Evolutionary conservation across 2,329 filamentous ascomycete species (phyloP), one percentile per base, ranked within the genome.

Genomic region (Aspergillus tubingensis): DNA sequence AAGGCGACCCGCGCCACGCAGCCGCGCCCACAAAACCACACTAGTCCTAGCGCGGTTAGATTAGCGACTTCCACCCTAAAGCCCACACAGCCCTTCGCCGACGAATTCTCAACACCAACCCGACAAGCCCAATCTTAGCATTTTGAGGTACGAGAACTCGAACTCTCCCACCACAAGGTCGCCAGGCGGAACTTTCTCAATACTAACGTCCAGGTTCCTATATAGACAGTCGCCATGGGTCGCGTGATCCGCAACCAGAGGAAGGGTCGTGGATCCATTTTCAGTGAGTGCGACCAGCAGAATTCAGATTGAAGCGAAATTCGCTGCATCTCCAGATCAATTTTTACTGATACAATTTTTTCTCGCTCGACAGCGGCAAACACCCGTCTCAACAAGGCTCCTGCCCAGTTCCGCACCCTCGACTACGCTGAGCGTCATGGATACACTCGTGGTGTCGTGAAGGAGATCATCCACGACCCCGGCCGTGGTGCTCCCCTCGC

Each of bases 381-480:
- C 84, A 92, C 90, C 83, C 90, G 91, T 83, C 88, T 98, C 79
- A 94, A 95, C 86, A 97, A 98, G 88, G 88, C 89, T 68, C 91
- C 91, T 69, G 91, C 94, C 78, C 91, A 96, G 85, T 98, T 99
- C 90, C 87, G 95, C 83, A 91, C 87, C 74, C 91, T 97, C 87
- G 95, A 99, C 82, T 99, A 87, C 82, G 88, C 92, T 80, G 93
- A 97, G 86, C 88, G 91, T 80, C 94, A 98, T 88, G 95, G 95
- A 76, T 99, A 99, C 86, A 85, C 96, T 79, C 91, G 95, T 75
- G 95, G 95, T 83, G 88, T 98, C 70, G 93, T 99, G 80, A 96
- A 95, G 88, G 92, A 98, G 79, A 97, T 98, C 83, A 91, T 99
- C 83, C 95, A 99, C 89, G 95, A 99, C 84, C 88, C 93, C 76